phyloP scores from a whole-genome alignment of 2,329 filamentous ascomycete species.

The Trichophyton mentagrophytes region DNA sequence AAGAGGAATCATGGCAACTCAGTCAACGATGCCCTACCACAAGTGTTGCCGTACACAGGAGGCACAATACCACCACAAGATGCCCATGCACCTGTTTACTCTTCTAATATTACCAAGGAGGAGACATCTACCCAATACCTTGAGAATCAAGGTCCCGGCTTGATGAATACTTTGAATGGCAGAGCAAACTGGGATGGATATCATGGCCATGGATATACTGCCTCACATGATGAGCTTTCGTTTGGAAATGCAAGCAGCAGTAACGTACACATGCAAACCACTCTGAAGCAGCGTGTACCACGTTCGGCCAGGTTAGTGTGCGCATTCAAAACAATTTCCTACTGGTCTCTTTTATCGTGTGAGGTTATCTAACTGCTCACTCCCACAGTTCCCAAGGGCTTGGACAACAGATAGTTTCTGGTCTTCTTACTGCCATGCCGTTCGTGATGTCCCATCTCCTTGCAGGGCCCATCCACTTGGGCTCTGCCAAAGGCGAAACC shows the following conservation, averaged over 20 bases:
- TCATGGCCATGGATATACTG: neutral
- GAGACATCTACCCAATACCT: neutral
- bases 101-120: neutral
- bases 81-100: slow-evolving; percentile 1
- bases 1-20: slow-evolving; percentile 7
- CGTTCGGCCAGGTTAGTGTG: no score
- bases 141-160: neutral
- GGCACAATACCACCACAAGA: neutral
- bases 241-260: neutral
- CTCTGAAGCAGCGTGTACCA: neutral
- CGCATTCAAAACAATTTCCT: no score
- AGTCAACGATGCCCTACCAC: neutral
- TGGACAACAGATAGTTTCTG: neutral
- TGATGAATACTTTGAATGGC: neutral
- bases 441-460: neutral
- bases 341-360: no score
- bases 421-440: neutral
- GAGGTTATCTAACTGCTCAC: neutral
- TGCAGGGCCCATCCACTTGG: neutral
- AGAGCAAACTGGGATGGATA: neutral
- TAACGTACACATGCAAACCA: neutral
- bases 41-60: neutral
- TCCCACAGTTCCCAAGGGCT: neutral
- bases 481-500: neutral
- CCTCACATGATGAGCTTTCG: neutral